Conservation (phyloP, 2,329 filamentous ascomycete species). For the Aspergillus quadrilineatus region DNA sequence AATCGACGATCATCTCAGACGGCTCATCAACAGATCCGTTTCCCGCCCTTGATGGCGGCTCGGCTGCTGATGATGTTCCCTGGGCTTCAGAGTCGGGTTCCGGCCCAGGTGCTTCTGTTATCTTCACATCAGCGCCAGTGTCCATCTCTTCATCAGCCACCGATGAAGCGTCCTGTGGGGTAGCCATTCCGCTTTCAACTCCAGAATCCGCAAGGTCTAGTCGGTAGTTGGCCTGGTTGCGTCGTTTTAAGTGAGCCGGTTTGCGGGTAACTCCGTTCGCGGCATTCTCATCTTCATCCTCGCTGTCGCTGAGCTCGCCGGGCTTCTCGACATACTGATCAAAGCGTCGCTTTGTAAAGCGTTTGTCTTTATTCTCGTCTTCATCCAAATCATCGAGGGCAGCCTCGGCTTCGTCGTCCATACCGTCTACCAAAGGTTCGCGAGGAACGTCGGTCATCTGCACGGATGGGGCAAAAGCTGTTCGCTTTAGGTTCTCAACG, state of each 20-base stretch:
- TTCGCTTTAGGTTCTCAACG: slow-evolving; percentile 65
- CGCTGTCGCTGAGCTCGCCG: slow-evolving; percentile 82
- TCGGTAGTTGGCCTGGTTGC: slow-evolving; percentile 62
- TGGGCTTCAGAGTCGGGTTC: slow-evolving; percentile 35
- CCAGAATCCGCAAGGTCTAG: slow-evolving; percentile 56
- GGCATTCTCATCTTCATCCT: slow-evolving; percentile 74
- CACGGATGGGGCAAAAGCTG: slow-evolving; percentile 61
- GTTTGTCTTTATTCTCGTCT: slow-evolving; percentile 79
- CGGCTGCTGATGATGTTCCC: slow-evolving; percentile 31
- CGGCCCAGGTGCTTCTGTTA: slow-evolving; percentile 42
- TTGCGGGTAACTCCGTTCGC: slow-evolving; percentile 69
- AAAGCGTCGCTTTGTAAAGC: slow-evolving; percentile 77
- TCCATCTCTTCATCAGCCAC: slow-evolving; percentile 47
- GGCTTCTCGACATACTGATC: slow-evolving; percentile 75
- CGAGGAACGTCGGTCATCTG: slow-evolving; percentile 65
- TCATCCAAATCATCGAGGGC: slow-evolving; percentile 71
- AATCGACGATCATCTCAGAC: slow-evolving; percentile 32
- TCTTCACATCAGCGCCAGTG: slow-evolving; percentile 36
- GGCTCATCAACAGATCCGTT: slow-evolving; percentile 34
- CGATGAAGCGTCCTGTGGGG: slow-evolving; percentile 45
- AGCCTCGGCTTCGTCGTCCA: slow-evolving; percentile 66
- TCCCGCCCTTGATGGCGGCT: slow-evolving; percentile 32
- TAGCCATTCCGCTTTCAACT: slow-evolving; percentile 52
- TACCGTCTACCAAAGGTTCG: slow-evolving; percentile 52
- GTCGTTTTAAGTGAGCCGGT: slow-evolving; percentile 47